Percentiles rank a stretch among this genome's conserved stretches.
Evolutionary conservation across 2,329 filamentous ascomycete genomes (phyloP).

Genomic region (Fusarium mundagurra): DNA sequence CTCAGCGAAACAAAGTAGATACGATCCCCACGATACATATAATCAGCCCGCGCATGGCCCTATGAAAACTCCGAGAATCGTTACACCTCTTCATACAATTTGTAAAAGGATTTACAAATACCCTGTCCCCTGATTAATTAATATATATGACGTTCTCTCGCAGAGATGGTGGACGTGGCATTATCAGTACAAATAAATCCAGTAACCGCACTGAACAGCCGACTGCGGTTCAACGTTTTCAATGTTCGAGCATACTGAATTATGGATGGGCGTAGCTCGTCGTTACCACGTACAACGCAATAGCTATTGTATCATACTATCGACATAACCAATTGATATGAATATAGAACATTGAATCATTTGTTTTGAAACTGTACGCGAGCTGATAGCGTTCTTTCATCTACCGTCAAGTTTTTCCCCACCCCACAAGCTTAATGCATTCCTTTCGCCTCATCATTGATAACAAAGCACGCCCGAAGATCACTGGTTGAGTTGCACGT

Average conservation of each 20-base stretch:
- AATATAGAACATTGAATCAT: slow-evolving; percentile 9
- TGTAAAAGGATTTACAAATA: slow-evolving; percentile 21
- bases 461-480: background rate
- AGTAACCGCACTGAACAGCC: background rate
- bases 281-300: background rate
- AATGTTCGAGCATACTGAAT: too few relatives aligned
- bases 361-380: slow-evolving; percentile 23
- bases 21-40: slow-evolving; percentile 4
- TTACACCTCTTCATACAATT: background rate
- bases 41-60: background rate
- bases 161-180: background rate
- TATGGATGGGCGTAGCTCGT: background rate
- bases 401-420: slow-evolving; percentile 33
- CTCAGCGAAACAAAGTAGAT: background rate
- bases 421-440: background rate
- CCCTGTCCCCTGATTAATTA: background rate
- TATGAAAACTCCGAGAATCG: background rate
- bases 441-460: slow-evolving; percentile 6
- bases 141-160: slow-evolving; percentile 4
- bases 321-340: slow-evolving; percentile 8
- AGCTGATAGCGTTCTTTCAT: slow-evolving; percentile 38
- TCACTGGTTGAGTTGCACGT: slow-evolving; percentile 65
- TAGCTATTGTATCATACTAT: background rate
- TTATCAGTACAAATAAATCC: background rate
- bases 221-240: background rate